These are phyloP conservation scores for Microdochium paspali DNA, from an alignment of 2,329 filamentous ascomycete genomes.

Conservation along the genomic window DNA sequence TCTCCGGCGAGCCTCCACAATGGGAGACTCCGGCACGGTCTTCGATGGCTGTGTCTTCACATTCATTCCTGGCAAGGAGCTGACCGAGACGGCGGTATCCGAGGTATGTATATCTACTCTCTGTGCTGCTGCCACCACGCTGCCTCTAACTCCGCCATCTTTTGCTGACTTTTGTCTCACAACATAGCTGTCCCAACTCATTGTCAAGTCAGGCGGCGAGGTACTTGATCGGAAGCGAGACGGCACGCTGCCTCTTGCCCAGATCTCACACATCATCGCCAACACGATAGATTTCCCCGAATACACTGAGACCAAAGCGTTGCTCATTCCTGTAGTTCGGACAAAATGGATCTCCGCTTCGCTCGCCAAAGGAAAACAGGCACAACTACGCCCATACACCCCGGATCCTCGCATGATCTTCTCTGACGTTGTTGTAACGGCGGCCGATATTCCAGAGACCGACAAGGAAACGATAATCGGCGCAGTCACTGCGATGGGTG, in stretches of 20 bases:
- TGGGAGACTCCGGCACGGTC: constrained; percentile 6
- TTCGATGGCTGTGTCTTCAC: constrained; percentile 17
- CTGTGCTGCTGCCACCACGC: not conserved
- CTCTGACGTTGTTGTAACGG: constrained; percentile 72
- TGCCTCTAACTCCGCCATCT: not conserved
- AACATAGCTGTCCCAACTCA: constrained; percentile 28
- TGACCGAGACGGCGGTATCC: constrained; percentile 11
- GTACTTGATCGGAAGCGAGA: constrained; percentile 37
- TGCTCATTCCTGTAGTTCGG: constrained; percentile 77
- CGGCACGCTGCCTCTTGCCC: constrained; percentile 35
- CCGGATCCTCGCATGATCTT: constrained; percentile 90
- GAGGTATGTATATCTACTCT: constrained; percentile 12
- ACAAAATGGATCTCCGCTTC: constrained; percentile 71
- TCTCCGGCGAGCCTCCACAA: not conserved
- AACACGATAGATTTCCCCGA: constrained; percentile 86
- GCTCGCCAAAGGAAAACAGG: constrained; percentile 57
- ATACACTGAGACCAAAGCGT: constrained; percentile 63
- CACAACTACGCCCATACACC: constrained; percentile 74
- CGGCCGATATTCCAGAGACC: constrained; percentile 71
- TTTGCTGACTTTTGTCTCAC: constrained; percentile 5
- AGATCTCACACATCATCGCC: constrained; percentile 49
- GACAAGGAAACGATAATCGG: constrained; percentile 91
- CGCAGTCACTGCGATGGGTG: constrained; percentile 81
- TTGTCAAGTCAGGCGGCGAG: constrained; percentile 39
- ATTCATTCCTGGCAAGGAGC: constrained; percentile 15